These are phyloP conservation scores for Citrullus amarus DNA, from an alignment of 306 rosid genomes.

Conservation along the genomic window DNA sequence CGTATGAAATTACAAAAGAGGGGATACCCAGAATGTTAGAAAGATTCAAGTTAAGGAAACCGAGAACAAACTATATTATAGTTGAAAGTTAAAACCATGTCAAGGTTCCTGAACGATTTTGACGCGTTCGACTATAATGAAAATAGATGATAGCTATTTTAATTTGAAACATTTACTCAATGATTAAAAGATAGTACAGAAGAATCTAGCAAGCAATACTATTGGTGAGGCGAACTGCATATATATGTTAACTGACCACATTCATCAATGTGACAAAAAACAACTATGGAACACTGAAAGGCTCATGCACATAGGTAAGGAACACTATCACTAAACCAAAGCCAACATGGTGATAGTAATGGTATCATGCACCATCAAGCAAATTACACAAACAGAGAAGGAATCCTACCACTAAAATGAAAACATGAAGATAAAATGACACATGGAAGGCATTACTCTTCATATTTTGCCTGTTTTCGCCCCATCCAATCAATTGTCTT, in stretches of 20 bases:
- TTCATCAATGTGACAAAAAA: background rate
- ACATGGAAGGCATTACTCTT: background rate
- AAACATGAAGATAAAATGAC: background rate
- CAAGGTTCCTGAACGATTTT: background rate
- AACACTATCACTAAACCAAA: background rate
- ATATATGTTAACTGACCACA: background rate
- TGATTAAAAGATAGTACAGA: background rate
- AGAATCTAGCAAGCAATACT: background rate
- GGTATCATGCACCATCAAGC: background rate
- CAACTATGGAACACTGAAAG: background rate
- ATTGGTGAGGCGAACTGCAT: background rate
- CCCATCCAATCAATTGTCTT: too few relatives aligned
- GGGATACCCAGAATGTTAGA: background rate
- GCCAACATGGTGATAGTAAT: background rate
- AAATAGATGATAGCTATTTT: background rate
- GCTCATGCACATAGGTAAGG: background rate
- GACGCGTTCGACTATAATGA: background rate
- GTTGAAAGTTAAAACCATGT: background rate
- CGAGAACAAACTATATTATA: background rate
- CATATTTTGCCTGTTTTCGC: background rate
- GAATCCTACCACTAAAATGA: background rate
- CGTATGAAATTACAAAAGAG: too few relatives aligned
- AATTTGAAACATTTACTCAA: background rate
- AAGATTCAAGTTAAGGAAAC: background rate
- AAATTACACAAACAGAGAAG: background rate